Percentiles rank a stretch among this genome's conserved stretches.
These are phyloP conservation scores for Termitomyces sp. DNA, from an alignment of 1,284 basidiomycete species.

Conservation along the genomic window DNA sequence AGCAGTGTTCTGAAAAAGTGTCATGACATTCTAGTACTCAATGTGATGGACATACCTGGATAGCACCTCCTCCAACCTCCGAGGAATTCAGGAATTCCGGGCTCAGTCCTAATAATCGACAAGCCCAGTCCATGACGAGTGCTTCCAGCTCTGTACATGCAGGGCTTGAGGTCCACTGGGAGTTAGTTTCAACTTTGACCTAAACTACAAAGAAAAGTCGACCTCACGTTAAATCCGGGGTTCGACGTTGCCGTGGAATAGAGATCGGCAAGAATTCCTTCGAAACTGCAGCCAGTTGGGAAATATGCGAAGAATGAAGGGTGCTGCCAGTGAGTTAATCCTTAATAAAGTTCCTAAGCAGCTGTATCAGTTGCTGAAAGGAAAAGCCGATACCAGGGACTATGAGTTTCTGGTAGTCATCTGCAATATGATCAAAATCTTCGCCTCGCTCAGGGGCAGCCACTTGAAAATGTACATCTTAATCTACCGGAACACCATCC, in stretches of 20 bases:
- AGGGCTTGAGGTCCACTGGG: conserved; percentile 79
- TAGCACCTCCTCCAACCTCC: conserved; percentile 76
- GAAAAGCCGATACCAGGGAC: conserved; percentile 59
- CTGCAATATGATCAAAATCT: conserved; percentile 66
- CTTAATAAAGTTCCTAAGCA: conserved; percentile 16
- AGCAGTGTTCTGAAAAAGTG: conserved; percentile 64
- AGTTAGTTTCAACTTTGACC: background rate
- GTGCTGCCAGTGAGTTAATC: conserved; percentile 60
- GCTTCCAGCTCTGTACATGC: conserved; percentile 92
- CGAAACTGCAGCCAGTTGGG: conserved; percentile 79
- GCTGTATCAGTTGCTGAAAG: background rate
- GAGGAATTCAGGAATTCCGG: conserved; percentile 60
- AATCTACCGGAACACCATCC: conserved; percentile 28
- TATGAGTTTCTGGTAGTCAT: conserved; percentile 81
- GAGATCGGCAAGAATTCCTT: conserved; percentile 84
- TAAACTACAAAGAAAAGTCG: background rate
- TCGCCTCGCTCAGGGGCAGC: conserved; percentile 74
- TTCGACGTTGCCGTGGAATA: conserved; percentile 74
- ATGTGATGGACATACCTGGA: conserved; percentile 52
- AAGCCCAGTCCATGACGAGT: conserved; percentile 90
- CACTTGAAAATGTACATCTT: conserved; percentile 29
- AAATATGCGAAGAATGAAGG: conserved; percentile 76
- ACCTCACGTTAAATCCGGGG: conserved; percentile 83
- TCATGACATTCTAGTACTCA: background rate
- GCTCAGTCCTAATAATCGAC: conserved; percentile 76